These are phyloP conservation scores for Apiotrichum akiyoshidainum DNA, from an alignment of 1,284 basidiomycete genomes.

Conservation along the genomic window DNA sequence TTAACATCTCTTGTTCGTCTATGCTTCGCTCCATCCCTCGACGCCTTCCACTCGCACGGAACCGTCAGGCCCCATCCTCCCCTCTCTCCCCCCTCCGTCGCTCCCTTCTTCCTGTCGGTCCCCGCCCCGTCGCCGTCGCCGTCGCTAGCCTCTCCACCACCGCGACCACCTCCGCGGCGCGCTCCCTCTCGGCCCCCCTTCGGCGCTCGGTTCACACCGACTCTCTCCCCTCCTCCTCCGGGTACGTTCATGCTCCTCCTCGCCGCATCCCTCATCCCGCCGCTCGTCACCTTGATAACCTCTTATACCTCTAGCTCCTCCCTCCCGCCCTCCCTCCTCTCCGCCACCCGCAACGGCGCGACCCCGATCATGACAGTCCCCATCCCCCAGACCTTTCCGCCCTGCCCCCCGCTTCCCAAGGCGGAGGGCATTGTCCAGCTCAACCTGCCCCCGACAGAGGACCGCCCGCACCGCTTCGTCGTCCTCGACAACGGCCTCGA, in stretches of 20 bases:
- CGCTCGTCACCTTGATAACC: neutral
- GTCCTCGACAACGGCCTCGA: constrained; percentile 82
- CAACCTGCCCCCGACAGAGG: constrained; percentile 61
- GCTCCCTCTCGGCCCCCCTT: neutral
- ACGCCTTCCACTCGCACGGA: neutral
- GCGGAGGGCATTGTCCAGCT: constrained; percentile 56
- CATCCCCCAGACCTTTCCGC: constrained; percentile 23
- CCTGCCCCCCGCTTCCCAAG: constrained; percentile 38
- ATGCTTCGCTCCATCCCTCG: neutral
- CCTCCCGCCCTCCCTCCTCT: neutral
- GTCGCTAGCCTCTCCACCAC: neutral
- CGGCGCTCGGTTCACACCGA: neutral
- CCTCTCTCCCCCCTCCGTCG: neutral
- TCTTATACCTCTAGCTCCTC: neutral
- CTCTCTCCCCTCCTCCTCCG: neutral
- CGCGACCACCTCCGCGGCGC: neutral
- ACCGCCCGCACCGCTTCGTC: constrained; percentile 75
- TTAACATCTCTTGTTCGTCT: neutral
- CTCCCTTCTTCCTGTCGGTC: neutral
- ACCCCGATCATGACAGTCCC: constrained; percentile 5
- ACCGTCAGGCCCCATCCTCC: neutral
- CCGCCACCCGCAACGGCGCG: neutral
- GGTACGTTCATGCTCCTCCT: neutral
- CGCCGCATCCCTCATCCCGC: neutral
- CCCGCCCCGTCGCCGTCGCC: neutral